Evolutionary conservation across 345 rosid genomes (phyloP), one percentile per base, ranked within the genome.

Genomic region (Reutealis trisperma): DNA sequence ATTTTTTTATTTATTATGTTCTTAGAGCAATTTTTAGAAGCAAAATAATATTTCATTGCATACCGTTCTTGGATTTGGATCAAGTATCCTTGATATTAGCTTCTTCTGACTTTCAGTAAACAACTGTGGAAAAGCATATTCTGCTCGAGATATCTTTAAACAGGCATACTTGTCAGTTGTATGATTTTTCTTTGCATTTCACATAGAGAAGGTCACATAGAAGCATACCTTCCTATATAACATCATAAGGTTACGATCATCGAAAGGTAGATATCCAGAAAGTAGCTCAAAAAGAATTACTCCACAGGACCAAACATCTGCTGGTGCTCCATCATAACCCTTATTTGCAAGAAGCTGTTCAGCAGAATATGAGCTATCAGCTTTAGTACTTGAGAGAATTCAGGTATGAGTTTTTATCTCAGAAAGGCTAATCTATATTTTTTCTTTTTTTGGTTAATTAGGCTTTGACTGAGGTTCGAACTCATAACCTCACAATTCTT

Each of bases 301-400:
- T 68, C 98, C 96, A 75, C 96, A 93, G 25, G 99, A 93, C 98
- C 99, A 93, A 63, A 90, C 84, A 83, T 93, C 99, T 16, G 97
- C 97, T 11, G 92, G 88, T 70, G 96, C 94, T 73, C 97, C 99
- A 32, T 93, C 83, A 75, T 93, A 93, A 32, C 93, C 92, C 79
- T 84, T 89, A 82, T 82, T 90, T 80, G 87, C 85, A 49, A 95
- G 86, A 71, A 95, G 77, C 99, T 95, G 90, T 77, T 77, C 61
- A 27, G 70, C 72, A 63, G 75, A 63, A 79, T 67, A 75, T 75
- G 18, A 64, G 61, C 58, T 66, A 76, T 77, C 68, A 75, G 78
- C 76, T 25, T 30, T 61, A 24, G 27, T 22, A 19, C 41, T 67
- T 65, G 63, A 71, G 49, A 69, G 45, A 52, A 61, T 71, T 67